Evolutionary conservation across 2,329 filamentous ascomycete species (phyloP).

Genomic region (Phyllosticta citribraziliensis): DNA sequence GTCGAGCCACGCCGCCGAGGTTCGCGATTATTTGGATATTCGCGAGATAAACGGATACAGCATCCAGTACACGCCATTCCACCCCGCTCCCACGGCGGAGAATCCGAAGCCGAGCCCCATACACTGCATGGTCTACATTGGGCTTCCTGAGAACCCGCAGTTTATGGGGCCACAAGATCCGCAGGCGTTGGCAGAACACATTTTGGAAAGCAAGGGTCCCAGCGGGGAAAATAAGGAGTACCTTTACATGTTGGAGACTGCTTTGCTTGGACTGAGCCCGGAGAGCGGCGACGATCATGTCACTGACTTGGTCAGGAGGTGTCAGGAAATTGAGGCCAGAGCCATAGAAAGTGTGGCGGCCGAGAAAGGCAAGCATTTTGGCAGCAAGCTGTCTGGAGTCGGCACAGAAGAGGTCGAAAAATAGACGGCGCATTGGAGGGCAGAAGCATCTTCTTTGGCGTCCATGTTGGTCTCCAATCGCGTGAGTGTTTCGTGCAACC

Average conservation of each 20-base stretch:
- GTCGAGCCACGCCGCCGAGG: conserved; percentile 61
- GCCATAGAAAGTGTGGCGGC: not conserved
- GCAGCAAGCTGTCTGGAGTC: conserved; percentile 29
- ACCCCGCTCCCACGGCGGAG: conserved; percentile 41
- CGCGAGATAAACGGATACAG: conserved; percentile 96
- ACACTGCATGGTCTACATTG: conserved; percentile 77
- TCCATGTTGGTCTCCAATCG: too few relatives aligned
- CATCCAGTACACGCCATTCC: conserved; percentile 82
- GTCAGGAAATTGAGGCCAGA: conserved; percentile 51
- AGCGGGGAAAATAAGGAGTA: conserved; percentile 90
- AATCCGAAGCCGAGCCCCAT: conserved; percentile 22
- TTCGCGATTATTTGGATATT: conserved; percentile 85
- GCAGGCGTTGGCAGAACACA: conserved; percentile 68
- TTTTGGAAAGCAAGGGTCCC: conserved; percentile 64
- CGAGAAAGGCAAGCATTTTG: conserved; percentile 4
- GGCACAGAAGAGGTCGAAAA: conserved; percentile 51
- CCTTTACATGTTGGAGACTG: conserved; percentile 67
- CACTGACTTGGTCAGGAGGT: conserved; percentile 65
- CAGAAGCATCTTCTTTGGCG: too few relatives aligned
- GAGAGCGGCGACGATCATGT: conserved; percentile 80
- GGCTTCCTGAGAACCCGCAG: conserved; percentile 84
- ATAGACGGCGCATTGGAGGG: not conserved
- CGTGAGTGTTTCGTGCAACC: not conserved
- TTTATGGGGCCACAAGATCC: conserved; percentile 80
- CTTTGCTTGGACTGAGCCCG: conserved; percentile 60